phyloP scores from a whole-genome alignment of 169 alveolate species.

The Theileria orientalis region DNA sequence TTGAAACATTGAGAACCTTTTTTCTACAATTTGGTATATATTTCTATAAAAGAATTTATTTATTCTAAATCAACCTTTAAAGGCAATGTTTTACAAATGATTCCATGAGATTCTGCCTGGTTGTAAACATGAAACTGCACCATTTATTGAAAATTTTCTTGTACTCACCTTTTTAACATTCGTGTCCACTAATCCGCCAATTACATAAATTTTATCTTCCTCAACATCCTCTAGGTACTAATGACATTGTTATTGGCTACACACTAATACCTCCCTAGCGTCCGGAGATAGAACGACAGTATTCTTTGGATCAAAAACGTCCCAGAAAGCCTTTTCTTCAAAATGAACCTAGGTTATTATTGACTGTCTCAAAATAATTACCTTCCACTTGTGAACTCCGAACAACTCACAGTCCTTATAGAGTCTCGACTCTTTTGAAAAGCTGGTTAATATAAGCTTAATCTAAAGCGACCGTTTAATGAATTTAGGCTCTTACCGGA shows the following conservation, averaged over 20 bases:
- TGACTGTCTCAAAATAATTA: neutral
- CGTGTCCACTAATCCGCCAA: constrained; percentile 64
- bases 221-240: constrained; percentile 41
- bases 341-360: constrained; percentile 30
- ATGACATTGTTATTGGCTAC: neutral
- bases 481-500: constrained; percentile 9
- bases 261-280: constrained; percentile 28
- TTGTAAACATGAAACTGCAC: constrained; percentile 15
- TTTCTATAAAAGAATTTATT: constrained; percentile 12
- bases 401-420: constrained; percentile 25
- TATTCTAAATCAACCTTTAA: constrained; percentile 19
- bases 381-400: constrained; percentile 58
- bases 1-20: constrained; percentile 44
- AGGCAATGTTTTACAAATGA: constrained; percentile 35
- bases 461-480: neutral
- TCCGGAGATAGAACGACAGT: constrained; percentile 63
- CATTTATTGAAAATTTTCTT: neutral
- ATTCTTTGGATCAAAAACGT: constrained; percentile 26
- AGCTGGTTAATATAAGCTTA: constrained; percentile 35
- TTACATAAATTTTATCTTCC: constrained; percentile 41
- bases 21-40: constrained; percentile 60
- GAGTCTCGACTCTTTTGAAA: constrained; percentile 7
- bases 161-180: constrained; percentile 35
- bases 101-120: constrained; percentile 39
- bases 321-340: constrained; percentile 46